phyloP scores from a whole-genome alignment of 2,329 filamentous ascomycete species.

The Pseudogymnoascus sp. region DNA sequence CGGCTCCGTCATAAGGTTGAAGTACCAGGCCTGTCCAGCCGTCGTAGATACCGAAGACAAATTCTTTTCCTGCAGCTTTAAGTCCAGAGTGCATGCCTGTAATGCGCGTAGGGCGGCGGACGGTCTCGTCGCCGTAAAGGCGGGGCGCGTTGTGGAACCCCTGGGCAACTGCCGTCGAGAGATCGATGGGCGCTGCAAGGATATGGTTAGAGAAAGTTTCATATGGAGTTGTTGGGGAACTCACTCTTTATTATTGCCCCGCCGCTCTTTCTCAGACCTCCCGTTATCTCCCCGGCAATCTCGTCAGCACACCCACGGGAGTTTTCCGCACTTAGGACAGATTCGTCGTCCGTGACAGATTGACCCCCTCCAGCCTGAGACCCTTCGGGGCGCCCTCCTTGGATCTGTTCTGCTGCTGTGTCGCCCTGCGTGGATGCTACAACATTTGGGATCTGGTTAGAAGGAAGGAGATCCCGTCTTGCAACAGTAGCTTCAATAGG shows the following conservation, averaged over 20 bases:
- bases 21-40: slow-evolving; percentile 54
- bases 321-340: slow-evolving; percentile 18
- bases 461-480: background rate
- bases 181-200: slow-evolving; percentile 43
- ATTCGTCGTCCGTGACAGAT: background rate
- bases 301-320: slow-evolving; percentile 18
- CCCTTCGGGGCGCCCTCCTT: background rate
- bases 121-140: slow-evolving; percentile 62
- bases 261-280: slow-evolving; percentile 3
- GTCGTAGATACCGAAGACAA: slow-evolving; percentile 56
- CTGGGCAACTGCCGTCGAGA: slow-evolving; percentile 54
- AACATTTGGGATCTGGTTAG: background rate
- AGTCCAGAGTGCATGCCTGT: slow-evolving; percentile 58
- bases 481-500: slow-evolving; percentile 11
- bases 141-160: slow-evolving; percentile 64
- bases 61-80: slow-evolving; percentile 51
- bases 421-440: background rate
- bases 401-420: background rate
- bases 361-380: background rate
- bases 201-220: background rate
- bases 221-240: background rate
- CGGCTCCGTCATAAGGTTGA: slow-evolving; percentile 50
- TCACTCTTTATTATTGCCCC: slow-evolving; percentile 1
- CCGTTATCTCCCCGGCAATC: slow-evolving; percentile 21
- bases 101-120: slow-evolving; percentile 52